These are phyloP conservation scores for Phaeosphaeriaceae sp. DNA, from an alignment of 2,329 filamentous ascomycete species.

Conservation along the genomic window DNA sequence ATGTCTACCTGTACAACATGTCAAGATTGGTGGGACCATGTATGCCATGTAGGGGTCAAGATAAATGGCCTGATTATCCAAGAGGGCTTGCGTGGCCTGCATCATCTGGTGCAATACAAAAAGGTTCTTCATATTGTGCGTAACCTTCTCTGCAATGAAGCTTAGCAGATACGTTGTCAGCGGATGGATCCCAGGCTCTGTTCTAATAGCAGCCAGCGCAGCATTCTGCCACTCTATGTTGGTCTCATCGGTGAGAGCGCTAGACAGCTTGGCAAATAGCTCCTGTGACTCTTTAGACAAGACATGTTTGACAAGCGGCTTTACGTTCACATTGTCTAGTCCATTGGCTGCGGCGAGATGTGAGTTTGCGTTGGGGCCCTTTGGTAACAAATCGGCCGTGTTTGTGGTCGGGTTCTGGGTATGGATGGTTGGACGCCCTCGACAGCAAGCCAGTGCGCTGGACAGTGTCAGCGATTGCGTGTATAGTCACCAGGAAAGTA, in stretches of 20 bases:
- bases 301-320: slow-evolving; percentile 93
- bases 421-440: slow-evolving; percentile 97
- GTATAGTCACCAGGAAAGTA: not conserved
- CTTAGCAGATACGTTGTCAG: slow-evolving; percentile 95
- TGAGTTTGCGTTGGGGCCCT: slow-evolving; percentile 86
- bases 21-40: slow-evolving; percentile 86
- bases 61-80: slow-evolving; percentile 82
- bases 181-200: slow-evolving; percentile 93
- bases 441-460: slow-evolving; percentile 95
- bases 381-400: slow-evolving; percentile 87
- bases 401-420: slow-evolving; percentile 88
- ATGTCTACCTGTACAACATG: slow-evolving; percentile 85
- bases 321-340: slow-evolving; percentile 81
- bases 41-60: slow-evolving; percentile 71
- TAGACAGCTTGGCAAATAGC: slow-evolving; percentile 95
- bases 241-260: slow-evolving; percentile 84
- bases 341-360: slow-evolving; percentile 83
- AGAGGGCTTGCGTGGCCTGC: slow-evolving; percentile 82
- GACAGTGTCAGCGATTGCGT: slow-evolving; percentile 12
- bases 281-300: slow-evolving; percentile 94
- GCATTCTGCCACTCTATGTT: slow-evolving; percentile 87
- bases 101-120: slow-evolving; percentile 92
- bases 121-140: slow-evolving; percentile 87
- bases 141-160: slow-evolving; percentile 95
- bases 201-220: slow-evolving; percentile 81